Evolutionary conservation across 2,329 filamentous ascomycete species (phyloP).

Genomic region (Nothopassalora personata): DNA sequence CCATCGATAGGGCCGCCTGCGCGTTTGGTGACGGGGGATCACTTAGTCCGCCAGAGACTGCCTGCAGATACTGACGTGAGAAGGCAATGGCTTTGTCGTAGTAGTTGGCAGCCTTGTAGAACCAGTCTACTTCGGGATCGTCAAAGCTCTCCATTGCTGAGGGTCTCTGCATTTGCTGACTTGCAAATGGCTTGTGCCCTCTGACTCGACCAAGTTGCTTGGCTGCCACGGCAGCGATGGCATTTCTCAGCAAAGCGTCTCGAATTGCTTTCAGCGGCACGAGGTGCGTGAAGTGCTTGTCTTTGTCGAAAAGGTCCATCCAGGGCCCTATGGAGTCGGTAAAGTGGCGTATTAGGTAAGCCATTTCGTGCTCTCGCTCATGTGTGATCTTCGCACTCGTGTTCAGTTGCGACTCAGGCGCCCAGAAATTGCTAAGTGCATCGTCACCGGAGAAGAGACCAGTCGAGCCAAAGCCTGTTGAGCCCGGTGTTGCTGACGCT

Average conservation of each 20-base stretch:
- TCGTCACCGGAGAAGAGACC: constrained; percentile 16
- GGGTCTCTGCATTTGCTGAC: constrained; percentile 44
- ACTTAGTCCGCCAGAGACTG: constrained; percentile 27
- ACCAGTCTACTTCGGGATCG: constrained; percentile 51
- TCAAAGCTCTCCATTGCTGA: constrained; percentile 51
- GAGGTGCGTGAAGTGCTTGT: constrained; percentile 55
- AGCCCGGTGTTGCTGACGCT: constrained; percentile 19
- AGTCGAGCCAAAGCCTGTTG: constrained; percentile 15
- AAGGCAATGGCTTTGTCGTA: constrained; percentile 47
- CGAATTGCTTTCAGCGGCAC: constrained; percentile 53
- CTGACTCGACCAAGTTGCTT: constrained; percentile 55
- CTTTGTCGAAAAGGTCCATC: constrained; percentile 53
- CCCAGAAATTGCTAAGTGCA: constrained; percentile 24
- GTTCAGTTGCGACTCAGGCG: constrained; percentile 27
- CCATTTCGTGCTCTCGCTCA: constrained; percentile 49
- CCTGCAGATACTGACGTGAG: constrained; percentile 46
- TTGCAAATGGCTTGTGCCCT: constrained; percentile 47
- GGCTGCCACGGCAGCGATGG: constrained; percentile 57
- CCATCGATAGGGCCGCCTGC: constrained; percentile 27
- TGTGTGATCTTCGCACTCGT: constrained; percentile 32
- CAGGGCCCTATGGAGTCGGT: constrained; percentile 56
- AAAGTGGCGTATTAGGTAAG: constrained; percentile 57
- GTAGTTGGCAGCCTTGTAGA: constrained; percentile 56
- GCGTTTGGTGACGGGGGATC: constrained; percentile 21
- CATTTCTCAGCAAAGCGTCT: constrained; percentile 48